Evolutionary conservation across 805 yeast species (phyloP), one percentile per base, ranked within the genome.

Genomic region (Yamadazyma scolyti): DNA sequence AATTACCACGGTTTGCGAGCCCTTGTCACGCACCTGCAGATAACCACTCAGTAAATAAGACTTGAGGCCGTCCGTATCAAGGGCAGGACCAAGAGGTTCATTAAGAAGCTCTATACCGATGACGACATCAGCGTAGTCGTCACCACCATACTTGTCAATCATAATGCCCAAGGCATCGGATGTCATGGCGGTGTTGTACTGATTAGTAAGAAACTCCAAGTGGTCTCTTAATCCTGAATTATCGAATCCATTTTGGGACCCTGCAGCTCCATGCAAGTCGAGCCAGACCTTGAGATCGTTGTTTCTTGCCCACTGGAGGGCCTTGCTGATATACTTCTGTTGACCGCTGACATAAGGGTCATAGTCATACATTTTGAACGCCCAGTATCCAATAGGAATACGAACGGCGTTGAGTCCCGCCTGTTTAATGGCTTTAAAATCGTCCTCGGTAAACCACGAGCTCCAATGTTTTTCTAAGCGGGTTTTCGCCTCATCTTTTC

Each of bases 301-400:
- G 11, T 65, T 61, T 28, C 74, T 56, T 25, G 85, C 77, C 96
- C 96, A 90, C 11, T 52, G 70, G 24, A 89, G 60, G 10, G 96
- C 95, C 49, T 71, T 60, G 48, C 85, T 94, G 32, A 89, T 60
- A 56, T 82, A 85, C 6, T 60, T 53, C 36, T 62, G 74, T 58
- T 84, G 95, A 20, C 97, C 97, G 50, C 72, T 77, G 20, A 87
- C 93, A 48, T 86, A 89, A 3, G 97, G 96, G 54, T 89, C 97
- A 32, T 65, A 65, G 13, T 66, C 73, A 26, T 75, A 62, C 6
- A 58, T 49, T 28, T 68, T 51, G 55, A 84, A 86, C 7, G 96
- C 96, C 97, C 97, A 90, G 63, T 89, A 89, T 8, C 96, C 96
- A 33, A 89, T 75, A 26, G 97, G 97, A 37, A 89, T 81, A 49